A percentile compares a stretch with the other conserved stretches of the same genome.
phyloP scores from a whole-genome alignment of 2,329 filamentous ascomycete species.

The Diaporthe ilicicola region DNA sequence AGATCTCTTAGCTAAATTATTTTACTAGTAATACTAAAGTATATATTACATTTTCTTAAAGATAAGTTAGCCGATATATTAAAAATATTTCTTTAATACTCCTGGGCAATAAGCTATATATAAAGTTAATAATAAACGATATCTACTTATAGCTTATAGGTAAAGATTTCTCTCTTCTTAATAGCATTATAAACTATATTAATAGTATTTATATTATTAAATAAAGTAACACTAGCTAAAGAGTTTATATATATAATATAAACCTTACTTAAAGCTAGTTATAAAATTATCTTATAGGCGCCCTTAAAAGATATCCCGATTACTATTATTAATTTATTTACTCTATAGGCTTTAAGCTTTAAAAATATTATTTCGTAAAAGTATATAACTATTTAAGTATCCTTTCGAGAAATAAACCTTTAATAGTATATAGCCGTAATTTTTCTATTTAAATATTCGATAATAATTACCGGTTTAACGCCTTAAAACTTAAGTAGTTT shows the following conservation, averaged over 20 bases:
- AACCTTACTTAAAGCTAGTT: constrained; percentile 27
- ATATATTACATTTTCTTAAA: background rate
- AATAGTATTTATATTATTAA: constrained; percentile 42
- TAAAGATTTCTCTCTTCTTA: constrained; percentile 38
- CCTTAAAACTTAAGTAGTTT: constrained; percentile 41
- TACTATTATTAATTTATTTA: constrained; percentile 34
- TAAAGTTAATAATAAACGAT: constrained; percentile 5
- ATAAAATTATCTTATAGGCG: constrained; percentile 30
- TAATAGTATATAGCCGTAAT: constrained; percentile 23
- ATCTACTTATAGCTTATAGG: constrained; percentile 32
- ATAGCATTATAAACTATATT: constrained; percentile 32
- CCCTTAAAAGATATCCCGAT: constrained; percentile 25
- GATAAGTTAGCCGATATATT: background rate
- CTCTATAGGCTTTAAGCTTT: background rate
- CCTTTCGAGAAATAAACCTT: constrained; percentile 1
- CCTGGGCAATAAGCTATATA: background rate
- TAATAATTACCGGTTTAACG: constrained; percentile 38
- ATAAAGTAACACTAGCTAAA: constrained; percentile 41
- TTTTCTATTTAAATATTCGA: constrained; percentile 40
- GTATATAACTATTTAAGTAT: constrained; percentile 46
- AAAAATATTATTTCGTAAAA: constrained; percentile 29
- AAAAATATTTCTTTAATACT: background rate
- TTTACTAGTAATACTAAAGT: background rate
- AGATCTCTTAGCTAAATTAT: background rate
- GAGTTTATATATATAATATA: constrained; percentile 37